Evolutionary conservation across 768 basidiomycete species (phyloP), one percentile per base, ranked within the genome.

Genomic region (Calocybe indica): DNA sequence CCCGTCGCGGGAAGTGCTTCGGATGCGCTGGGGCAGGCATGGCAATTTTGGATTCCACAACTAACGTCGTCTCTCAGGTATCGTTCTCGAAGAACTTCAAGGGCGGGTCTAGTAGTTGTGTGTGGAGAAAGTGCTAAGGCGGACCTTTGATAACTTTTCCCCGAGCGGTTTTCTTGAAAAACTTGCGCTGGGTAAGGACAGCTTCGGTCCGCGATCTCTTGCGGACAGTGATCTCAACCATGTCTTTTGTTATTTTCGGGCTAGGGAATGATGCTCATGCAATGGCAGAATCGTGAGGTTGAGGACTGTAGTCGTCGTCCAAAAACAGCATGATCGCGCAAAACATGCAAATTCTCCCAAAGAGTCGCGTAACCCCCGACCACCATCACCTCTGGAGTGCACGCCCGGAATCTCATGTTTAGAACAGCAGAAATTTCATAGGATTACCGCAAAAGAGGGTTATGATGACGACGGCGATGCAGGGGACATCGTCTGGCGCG

Each of bases 71-170:
- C 83, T 31, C 96, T 78, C 7, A 99, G 79, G 66, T 98, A 99
- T 52, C 95, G 74, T 68, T 99, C 95, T 15, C 95, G 79, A 14
- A 97, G 71, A 50, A 97, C 96, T 91, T 56, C 29, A n/a, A 47
- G 11, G 51, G 46, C 11, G 43, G 14, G 40, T 22, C 22, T 22
- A 22, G 22, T 22, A 22, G 22, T 22, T 22, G 22, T 22, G 22
- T 4, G 22, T 22, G 22, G 2, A 22, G n/a, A 45, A 14, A 50
- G 29, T 31, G 3, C 11, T 30, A n/a, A 14, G 7, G 40, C 73
- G 38, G 41, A 92, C 94, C 87, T 73, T 94, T 96, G 59, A 94
- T 80, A 13, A 99, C 91, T 60, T 93, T 94, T 11, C 96, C 96
- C 56, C 81, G 72, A 0, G 89, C 87, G 0, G 96, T 97, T 68